Base-by-base conservation (phyloP, 495 filamentous ascomycete genomes). In the Halenospora varia region DNA sequence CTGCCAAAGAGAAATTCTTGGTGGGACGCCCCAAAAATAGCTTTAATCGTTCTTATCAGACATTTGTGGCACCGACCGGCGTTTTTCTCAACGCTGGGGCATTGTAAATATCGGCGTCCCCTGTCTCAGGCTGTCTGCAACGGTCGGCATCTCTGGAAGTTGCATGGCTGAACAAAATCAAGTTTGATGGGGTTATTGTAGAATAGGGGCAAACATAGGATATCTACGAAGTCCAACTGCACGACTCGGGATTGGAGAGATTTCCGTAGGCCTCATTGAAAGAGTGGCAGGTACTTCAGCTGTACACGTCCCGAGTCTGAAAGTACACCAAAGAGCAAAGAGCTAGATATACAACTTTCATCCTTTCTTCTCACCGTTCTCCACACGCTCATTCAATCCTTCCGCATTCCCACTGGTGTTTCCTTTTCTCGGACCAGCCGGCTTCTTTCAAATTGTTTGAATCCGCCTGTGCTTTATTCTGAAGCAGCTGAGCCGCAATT, bases 401-500 rank as follows among this genome's bases (percentile, higher is more conserved):
- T 26, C 11, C 51, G 51, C n/a, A 54, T 54, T 13, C 25, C 40
- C 29, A 39, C n/a, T 10, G 40, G n/a, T 55, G 19, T 22, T 44
- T 26, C 35, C 20, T 45, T 17, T 26, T 46, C 40, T 26, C 19
- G 29, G 29, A 35, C 6, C 29, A 35, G 13, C 55, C 20, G 48
- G 41, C 41, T 25, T 6, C 41, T 41, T 54, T 48, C 42, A 18
- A 45, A 22, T 48, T 25, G 42, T 47, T 48, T 50, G 46, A 25
- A 54, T 20, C 24, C 40, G 10, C 25, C 18, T 18, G n/a, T 41
- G 25, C 17, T 59, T 48, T n/a, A 60, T 50, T 51, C 44, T 49
- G 44, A 44, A 55, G 57, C 26, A 42, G 25, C 57, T 49, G 44
- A 60, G 57, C 57, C 57, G 51, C 57, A 55, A 18, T 40, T 25